Evolutionary conservation across 139 green algal genomes (phyloP), one percentile per base, ranked within the genome.

Genomic region (Coccomyxa sp.): DNA sequence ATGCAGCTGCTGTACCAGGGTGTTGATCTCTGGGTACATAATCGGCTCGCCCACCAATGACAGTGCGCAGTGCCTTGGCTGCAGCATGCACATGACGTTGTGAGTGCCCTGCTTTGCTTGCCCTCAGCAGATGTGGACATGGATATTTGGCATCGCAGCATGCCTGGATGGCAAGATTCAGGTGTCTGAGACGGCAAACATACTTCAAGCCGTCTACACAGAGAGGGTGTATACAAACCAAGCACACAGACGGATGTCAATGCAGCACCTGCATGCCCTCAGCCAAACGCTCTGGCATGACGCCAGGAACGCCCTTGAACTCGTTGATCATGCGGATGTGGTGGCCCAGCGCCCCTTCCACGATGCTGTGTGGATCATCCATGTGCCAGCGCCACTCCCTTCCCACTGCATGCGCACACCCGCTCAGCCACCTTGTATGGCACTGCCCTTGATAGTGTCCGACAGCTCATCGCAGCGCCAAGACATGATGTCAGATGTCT

Each of bases 11-110:
- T 40, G 68, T 27, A 95, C 81, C 54, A 97, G 85, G 10, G 81
- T 85, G 68, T 93, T 95, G 84, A 97, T 95, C 75, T 93, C 78
- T 31, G 92, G 92, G 78, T 97, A 97, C 92, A 97, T 97, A 83
- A 97, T 97, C 44, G 92, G 92, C 87, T 97, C 92, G 4, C 92
- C 92, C 39, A 97, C 92, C 75, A 96, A 80, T 1, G 84, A 91
- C 64, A 96, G 82, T 27, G 92, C 92, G 82, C 92, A 96, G 84
- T 96, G 92, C 34, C 82, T 79, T 16, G 89, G 74, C 79, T 90
- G 55, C 74, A n/a, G n/a, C n/a, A n/a, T n/a, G n/a, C n/a, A n/a
- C n/a, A n/a, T n/a, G n/a, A n/a, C n/a, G n/a, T n/a, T n/a, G n/a
- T n/a, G n/a, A n/a, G n/a, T n/a, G n/a, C n/a, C n/a, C n/a, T n/a